Evolutionary conservation across 2,329 filamentous ascomycete genomes (phyloP).

Genomic region (Fusarium austroafricanum): DNA sequence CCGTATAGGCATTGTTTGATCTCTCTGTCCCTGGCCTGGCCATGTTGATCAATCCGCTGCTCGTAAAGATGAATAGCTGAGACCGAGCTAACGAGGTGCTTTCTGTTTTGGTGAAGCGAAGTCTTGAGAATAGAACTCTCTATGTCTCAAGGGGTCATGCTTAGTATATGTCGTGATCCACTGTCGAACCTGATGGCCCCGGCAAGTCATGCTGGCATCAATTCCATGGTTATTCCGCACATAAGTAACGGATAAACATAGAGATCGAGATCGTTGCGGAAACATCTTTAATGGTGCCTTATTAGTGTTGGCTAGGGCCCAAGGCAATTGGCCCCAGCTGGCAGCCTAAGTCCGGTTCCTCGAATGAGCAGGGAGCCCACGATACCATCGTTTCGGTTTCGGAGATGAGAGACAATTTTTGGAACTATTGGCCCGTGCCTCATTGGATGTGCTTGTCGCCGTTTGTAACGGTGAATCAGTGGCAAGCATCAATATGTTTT

Average conservation of each 20-base stretch:
- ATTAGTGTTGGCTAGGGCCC: slow-evolving; percentile 6
- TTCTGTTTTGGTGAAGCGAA: neutral
- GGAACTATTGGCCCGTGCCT: slow-evolving; percentile 36
- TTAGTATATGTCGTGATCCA: slow-evolving; percentile 9
- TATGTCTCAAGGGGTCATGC: neutral
- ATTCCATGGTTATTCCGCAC: slow-evolving; percentile 21
- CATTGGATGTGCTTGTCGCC: neutral
- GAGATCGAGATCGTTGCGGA: slow-evolving; percentile 23
- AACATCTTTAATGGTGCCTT: slow-evolving; percentile 5
- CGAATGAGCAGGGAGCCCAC: slow-evolving; percentile 13
- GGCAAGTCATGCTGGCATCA: slow-evolving; percentile 15
- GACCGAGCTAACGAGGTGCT: neutral
- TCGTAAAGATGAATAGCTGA: neutral
- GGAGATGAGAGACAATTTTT: slow-evolving; percentile 16
- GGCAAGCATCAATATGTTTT: neutral
- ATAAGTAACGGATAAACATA: slow-evolving; percentile 3
- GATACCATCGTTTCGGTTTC: slow-evolving; percentile 3
- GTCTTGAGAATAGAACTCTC: neutral
- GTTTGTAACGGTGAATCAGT: slow-evolving; percentile 1
- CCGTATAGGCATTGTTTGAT: neutral
- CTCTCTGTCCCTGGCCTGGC: neutral
- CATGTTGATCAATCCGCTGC: neutral
- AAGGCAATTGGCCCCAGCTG: slow-evolving; percentile 12
- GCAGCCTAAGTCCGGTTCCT: slow-evolving; percentile 5
- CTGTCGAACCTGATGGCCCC: slow-evolving; percentile 1